Evolutionary conservation across 2,329 filamentous ascomycete genomes (phyloP), one percentile per base, ranked within the genome.

Genomic region (Acarospora socialis): DNA sequence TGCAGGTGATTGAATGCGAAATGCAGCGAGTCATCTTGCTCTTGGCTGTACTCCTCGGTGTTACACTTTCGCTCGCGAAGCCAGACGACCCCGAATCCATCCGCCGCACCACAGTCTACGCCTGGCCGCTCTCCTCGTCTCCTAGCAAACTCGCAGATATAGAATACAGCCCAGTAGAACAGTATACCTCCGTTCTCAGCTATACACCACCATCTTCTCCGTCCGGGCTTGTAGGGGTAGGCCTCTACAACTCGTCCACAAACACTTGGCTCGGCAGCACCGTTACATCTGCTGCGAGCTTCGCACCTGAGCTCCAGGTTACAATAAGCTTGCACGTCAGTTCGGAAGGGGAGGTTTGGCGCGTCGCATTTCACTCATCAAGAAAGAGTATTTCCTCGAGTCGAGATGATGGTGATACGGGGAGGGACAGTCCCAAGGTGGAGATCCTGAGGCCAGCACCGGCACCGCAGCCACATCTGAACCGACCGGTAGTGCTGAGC

Each of bases 391-490:
- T n/a, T n/a, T 4, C 6, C 23, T 15, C 23, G 16, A 4, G 23
- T 15, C 16, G 23, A 25, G 12, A 25, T 15, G 8, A n/a, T 10
- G 23, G n/a, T n/a, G 23, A 7, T 5, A 15, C 23, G 6, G 23
- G 23, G 6, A n/a, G 16, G 23, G 12, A 25, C 12, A 25, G 12
- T 5, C 12, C 6, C 12, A n/a, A 25, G 8, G 12, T 25, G 12
- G 23, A 25, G 12, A 4, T 25, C 2, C 12, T 25, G 7, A 20
- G 33, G 14, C 38, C 38, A 20, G 12, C 26, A 14, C 37, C 34
- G 5, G 7, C 25, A 2, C 36, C 36, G 10, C 20, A 41, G 16
- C 28, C 24, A 21, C 41, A 41, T 21, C 32, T 43, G 6, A 27
- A 20, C 5, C 36, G 28, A 29, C 9, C 26, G 10, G 28, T 25